Percentiles rank a stretch among this genome's conserved stretches.
These are phyloP conservation scores for Ustilago esculenta DNA, from an alignment of 1,284 basidiomycete species.

Conservation along the genomic window DNA sequence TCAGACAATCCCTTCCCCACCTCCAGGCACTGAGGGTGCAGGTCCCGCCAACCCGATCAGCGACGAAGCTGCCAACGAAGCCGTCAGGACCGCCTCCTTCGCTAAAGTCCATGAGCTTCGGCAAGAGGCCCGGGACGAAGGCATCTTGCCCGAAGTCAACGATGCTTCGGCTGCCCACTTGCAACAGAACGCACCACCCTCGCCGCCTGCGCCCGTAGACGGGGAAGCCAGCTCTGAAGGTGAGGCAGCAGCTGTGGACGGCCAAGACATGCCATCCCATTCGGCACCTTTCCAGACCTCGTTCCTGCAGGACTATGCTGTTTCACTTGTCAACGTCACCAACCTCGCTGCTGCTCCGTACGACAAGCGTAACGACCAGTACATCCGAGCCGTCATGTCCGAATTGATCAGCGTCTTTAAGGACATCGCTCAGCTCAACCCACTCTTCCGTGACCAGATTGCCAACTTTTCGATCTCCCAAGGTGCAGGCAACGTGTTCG, in stretches of 20 bases:
- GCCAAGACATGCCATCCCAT: constrained; percentile 52
- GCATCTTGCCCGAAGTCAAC: constrained; percentile 43
- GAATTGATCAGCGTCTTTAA: constrained; percentile 98
- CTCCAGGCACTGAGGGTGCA: constrained; percentile 46
- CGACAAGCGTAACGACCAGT: constrained; percentile 77
- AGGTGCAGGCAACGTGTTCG: constrained; percentile 95
- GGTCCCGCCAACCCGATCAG: constrained; percentile 49
- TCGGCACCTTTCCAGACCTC: constrained; percentile 78
- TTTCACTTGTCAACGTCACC: constrained; percentile 90
- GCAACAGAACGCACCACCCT: constrained; percentile 26
- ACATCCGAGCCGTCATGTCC: constrained; percentile 93
- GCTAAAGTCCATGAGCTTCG: constrained; percentile 53
- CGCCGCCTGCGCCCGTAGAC: constrained; percentile 20
- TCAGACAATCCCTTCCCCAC: constrained; percentile 45
- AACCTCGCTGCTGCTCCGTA: constrained; percentile 83
- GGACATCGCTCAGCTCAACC: constrained; percentile 96
- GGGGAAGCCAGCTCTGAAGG: constrained; percentile 2
- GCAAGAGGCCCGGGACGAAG: constrained; percentile 46
- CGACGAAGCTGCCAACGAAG: constrained; percentile 49
- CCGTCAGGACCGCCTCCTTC: constrained; percentile 34
- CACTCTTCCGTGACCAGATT: constrained; percentile 97
- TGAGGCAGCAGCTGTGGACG: constrained; percentile 7
- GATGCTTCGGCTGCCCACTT: constrained; percentile 36
- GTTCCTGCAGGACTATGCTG: constrained; percentile 87
- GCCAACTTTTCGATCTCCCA: constrained; percentile 96